A percentile compares a stretch with the other conserved stretches of the same genome.
Evolutionary conservation across 257 asterid species (phyloP).

Genomic region (Plantago major): DNA sequence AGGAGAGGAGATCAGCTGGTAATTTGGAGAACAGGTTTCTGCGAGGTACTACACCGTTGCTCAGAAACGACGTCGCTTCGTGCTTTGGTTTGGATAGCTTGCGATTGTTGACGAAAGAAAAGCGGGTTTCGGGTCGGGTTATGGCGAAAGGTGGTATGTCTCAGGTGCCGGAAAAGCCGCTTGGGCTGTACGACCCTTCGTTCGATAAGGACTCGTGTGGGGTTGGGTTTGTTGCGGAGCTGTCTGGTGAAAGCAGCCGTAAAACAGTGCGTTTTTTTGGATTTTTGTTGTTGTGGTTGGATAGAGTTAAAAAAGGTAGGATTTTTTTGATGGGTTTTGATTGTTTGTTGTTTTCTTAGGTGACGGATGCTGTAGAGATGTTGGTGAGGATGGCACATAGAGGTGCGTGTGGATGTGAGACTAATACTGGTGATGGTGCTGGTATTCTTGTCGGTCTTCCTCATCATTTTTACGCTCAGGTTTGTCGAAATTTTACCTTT

Average conservation of each 20-base stretch:
- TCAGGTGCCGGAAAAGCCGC: slow-evolving; percentile 92
- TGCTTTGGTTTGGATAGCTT: slow-evolving; percentile 36
- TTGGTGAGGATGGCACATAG: slow-evolving; percentile 91
- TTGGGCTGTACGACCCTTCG: slow-evolving; percentile 88
- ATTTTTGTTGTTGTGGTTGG: background rate
- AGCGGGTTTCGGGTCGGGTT: slow-evolving; percentile 43
- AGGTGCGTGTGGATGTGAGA: slow-evolving; percentile 99
- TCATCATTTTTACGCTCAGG: slow-evolving; percentile 85
- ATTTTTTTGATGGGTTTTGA: slow-evolving; percentile 1
- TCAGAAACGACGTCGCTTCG: slow-evolving; percentile 25
- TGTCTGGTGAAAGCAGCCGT: slow-evolving; percentile 91
- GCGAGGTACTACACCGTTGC: slow-evolving; percentile 30
- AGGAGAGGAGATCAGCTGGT: slow-evolving; percentile 30
- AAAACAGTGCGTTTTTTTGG: slow-evolving; percentile 57
- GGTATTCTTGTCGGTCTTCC: slow-evolving; percentile 98
- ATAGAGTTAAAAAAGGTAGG: too few species aligned
- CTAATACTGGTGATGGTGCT: slow-evolving; percentile 99
- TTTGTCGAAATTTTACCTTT: slow-evolving; percentile 12
- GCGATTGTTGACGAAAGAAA: slow-evolving; percentile 63
- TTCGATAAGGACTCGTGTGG: slow-evolving; percentile 98
- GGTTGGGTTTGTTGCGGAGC: slow-evolving; percentile 97
- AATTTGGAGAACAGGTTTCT: slow-evolving; percentile 33
- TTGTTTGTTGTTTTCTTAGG: slow-evolving; percentile 35
- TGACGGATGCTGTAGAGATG: slow-evolving; percentile 95
- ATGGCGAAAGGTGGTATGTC: slow-evolving; percentile 66